phyloP scores from a whole-genome alignment of 805 yeast species.

The Helenozyma rhizophorensis region DNA sequence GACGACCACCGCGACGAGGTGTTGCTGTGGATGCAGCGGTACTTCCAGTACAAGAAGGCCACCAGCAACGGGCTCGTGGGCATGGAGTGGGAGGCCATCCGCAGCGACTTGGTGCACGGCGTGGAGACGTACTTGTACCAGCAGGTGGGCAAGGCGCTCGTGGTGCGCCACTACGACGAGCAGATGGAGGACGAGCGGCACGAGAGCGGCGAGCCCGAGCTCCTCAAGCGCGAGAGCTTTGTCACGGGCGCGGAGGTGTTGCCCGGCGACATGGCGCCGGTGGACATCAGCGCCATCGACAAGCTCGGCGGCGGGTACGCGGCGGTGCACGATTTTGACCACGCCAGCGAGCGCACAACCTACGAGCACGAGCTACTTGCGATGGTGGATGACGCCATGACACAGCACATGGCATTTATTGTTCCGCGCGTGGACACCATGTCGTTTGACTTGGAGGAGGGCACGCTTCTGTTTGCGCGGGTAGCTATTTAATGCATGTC shows the following conservation, averaged over 20 bases:
- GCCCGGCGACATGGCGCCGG: conserved; percentile 14
- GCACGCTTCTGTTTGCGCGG: conserved; percentile 10
- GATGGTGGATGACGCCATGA: conserved; percentile 20
- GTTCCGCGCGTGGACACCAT: conserved; percentile 3
- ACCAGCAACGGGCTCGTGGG: conserved; percentile 32
- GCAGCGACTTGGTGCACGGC: conserved; percentile 34
- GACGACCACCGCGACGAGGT: conserved; percentile 23
- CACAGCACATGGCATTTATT: conserved; percentile 1
- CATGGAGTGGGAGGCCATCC: conserved; percentile 41
- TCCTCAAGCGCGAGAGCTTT: conserved; percentile 6
- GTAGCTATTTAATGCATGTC: conserved; percentile 1
- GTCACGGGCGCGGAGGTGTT: conserved; percentile 6
- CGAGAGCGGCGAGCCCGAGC: conserved; percentile 10
- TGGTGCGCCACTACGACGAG: conserved; percentile 6
- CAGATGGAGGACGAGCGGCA: conserved; percentile 11
- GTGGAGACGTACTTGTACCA: conserved; percentile 33
- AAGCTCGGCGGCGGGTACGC: conserved; percentile 21
- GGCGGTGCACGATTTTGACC: conserved; percentile 32
- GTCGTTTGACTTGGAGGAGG: conserved; percentile 27
- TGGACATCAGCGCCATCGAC: conserved; percentile 12
- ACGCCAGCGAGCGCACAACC: conserved; percentile 26
- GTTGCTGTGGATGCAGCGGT: conserved; percentile 28
- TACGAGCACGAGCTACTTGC: conserved; percentile 24
- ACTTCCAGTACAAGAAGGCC: conserved; percentile 34
- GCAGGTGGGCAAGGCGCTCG: conserved; percentile 25